These are phyloP conservation scores for Balakata baccata DNA, from an alignment of 345 rosid genomes.

Conservation along the genomic window DNA sequence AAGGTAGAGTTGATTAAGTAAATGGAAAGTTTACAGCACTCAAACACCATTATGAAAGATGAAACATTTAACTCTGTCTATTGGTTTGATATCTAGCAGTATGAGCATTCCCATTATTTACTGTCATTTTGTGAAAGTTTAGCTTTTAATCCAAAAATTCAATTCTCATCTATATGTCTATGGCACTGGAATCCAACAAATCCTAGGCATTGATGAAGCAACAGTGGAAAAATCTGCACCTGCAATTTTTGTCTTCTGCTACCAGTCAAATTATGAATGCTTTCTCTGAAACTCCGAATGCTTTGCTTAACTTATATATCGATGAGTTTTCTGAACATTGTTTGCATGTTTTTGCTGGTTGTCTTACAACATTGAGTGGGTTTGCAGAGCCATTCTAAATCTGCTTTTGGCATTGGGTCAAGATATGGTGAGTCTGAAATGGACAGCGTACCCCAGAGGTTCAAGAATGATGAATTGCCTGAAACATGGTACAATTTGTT, in stretches of 20 bases:
- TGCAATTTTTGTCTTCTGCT: not conserved
- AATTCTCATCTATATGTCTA: too few relatives aligned
- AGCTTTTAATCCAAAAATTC: not conserved
- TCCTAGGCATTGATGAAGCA: not conserved
- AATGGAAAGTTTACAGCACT: not conserved
- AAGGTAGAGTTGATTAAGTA: not conserved
- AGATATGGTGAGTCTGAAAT: constrained; percentile 56
- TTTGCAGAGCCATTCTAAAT: constrained; percentile 51
- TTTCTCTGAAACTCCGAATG: not conserved
- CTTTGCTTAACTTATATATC: not conserved
- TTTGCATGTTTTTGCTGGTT: constrained; percentile 3
- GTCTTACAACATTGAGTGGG: constrained; percentile 4
- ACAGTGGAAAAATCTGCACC: not conserved
- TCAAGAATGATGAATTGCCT: constrained; percentile 74
- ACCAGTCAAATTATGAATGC: not conserved
- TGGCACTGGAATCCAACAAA: not conserved
- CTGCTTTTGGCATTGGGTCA: constrained; percentile 38
- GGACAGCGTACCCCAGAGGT: constrained; percentile 53
- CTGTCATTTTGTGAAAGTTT: not conserved
- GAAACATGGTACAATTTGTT: constrained; percentile 90
- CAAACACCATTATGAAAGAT: not conserved
- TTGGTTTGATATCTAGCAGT: not conserved
- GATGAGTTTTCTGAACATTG: not conserved
- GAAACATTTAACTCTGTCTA: not conserved
- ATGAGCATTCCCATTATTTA: not conserved